Percentiles rank a stretch among this genome's conserved stretches.
Evolutionary conservation across 2,329 filamentous ascomycete genomes (phyloP).

Genomic region (Leptosphaerulina australis): DNA sequence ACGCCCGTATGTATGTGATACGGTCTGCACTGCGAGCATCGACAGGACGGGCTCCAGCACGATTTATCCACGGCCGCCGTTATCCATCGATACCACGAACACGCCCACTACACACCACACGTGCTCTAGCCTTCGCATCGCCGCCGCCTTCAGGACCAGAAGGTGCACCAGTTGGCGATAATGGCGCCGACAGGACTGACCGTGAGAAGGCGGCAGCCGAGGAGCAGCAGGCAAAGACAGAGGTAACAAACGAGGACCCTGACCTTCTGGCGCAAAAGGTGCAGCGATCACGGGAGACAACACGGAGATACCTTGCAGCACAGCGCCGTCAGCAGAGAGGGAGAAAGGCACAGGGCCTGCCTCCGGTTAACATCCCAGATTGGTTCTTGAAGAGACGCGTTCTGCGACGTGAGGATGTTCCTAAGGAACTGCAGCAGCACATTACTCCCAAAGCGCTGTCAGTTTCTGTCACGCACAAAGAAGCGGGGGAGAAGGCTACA

Average conservation of each 20-base stretch:
- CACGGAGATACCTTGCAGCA: conserved; percentile 43
- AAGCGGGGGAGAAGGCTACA: conserved; percentile 34
- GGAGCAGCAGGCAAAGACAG: conserved; percentile 30
- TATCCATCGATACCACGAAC: conserved; percentile 37
- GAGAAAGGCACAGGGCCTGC: conserved; percentile 43
- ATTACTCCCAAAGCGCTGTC: conserved; percentile 27
- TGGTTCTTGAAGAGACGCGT: conserved; percentile 64
- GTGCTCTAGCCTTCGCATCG: conserved; percentile 32
- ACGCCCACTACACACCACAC: conserved; percentile 46
- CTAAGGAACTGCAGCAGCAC: conserved; percentile 13
- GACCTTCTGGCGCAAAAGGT: conserved; percentile 46
- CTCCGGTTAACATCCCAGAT: conserved; percentile 58
- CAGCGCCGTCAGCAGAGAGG: conserved; percentile 42
- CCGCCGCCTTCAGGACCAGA: conserved; percentile 40
- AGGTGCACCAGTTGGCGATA: conserved; percentile 31
- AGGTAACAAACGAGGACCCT: conserved; percentile 37
- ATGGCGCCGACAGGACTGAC: conserved; percentile 31
- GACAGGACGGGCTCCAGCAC: conserved; percentile 45
- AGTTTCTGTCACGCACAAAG: conserved; percentile 30
- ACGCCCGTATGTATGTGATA: conserved; percentile 51
- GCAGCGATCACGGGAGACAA: conserved; percentile 43
- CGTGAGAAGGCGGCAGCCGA: conserved; percentile 26
- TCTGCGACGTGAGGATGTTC: conserved; percentile 45
- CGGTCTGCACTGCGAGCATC: conserved; percentile 51
- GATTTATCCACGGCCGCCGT: conserved; percentile 46